phyloP scores from a whole-genome alignment of 169 alveolate genomes.

The Plasmodium vivax region DNA sequence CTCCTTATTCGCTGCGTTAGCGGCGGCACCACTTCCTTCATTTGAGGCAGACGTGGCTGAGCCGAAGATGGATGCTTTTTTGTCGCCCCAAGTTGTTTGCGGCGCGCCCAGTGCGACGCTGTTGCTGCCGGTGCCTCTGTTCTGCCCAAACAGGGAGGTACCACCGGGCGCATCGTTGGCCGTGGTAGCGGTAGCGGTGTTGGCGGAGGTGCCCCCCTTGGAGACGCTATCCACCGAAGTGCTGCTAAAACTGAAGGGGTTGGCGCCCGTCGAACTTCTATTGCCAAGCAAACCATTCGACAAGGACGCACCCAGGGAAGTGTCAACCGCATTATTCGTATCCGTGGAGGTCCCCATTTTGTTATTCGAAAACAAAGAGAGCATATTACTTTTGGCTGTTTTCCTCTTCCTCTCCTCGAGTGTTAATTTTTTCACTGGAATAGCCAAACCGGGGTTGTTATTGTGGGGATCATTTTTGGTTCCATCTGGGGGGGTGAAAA shows the following conservation, averaged over 20 bases:
- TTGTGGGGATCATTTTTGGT: constrained; percentile 2
- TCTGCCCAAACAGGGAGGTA: background rate
- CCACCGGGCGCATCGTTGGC: background rate
- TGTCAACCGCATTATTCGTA: background rate
- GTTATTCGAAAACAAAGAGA: constrained; percentile 58
- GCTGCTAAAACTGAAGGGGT: background rate
- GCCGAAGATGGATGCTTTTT: constrained; percentile 5
- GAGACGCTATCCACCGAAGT: background rate
- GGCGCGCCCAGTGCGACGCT: background rate
- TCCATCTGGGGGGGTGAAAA: background rate
- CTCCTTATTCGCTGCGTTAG: background rate
- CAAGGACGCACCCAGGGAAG: background rate
- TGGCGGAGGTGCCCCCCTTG: background rate
- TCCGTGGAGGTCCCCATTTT: background rate
- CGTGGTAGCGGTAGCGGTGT: background rate
- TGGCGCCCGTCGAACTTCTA: background rate
- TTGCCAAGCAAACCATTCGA: background rate
- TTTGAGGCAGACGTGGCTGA: background rate
- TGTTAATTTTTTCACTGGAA: constrained; percentile 66
- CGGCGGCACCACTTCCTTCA: background rate
- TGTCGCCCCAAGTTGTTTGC: constrained; percentile 12
- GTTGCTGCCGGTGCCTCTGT: background rate
- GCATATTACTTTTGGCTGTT: constrained; percentile 57
- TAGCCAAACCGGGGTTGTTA: background rate
- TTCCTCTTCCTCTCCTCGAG: constrained; percentile 70